phyloP scores from a whole-genome alignment of 2,329 filamentous ascomycete genomes.

The Claviceps paspali region DNA sequence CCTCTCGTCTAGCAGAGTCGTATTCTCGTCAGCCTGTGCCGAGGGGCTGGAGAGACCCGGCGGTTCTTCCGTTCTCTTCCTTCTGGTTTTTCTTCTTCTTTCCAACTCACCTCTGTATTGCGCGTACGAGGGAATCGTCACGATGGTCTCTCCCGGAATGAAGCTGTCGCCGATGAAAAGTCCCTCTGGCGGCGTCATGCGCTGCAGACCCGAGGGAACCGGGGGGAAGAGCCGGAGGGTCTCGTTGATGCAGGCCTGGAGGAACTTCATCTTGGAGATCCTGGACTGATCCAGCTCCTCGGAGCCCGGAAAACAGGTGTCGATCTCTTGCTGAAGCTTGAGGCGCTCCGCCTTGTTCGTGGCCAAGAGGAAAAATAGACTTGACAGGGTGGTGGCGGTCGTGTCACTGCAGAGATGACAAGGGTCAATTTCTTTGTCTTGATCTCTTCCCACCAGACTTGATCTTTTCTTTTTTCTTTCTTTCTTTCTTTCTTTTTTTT shows the following conservation, averaged over 20 bases:
- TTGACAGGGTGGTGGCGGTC: slow-evolving; percentile 18
- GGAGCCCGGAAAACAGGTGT: slow-evolving; percentile 5
- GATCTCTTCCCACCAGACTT: not conserved
- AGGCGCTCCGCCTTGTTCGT: slow-evolving; percentile 4
- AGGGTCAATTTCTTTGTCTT: not conserved
- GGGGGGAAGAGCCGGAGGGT: slow-evolving; percentile 22
- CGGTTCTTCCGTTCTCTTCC: too few relatives aligned
- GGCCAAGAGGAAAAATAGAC: slow-evolving; percentile 20
- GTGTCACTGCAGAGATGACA: slow-evolving; percentile 16
- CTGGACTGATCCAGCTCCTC: slow-evolving; percentile 7
- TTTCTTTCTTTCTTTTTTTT: not conserved
- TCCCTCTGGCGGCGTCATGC: slow-evolving; percentile 23
- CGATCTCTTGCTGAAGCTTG: slow-evolving; percentile 23
- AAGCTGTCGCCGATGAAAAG: slow-evolving; percentile 15
- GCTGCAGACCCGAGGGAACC: slow-evolving; percentile 18
- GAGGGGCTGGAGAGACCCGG: too few relatives aligned
- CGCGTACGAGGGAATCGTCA: slow-evolving; percentile 11
- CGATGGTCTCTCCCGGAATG: slow-evolving; percentile 21
- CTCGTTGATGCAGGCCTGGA: slow-evolving; percentile 26
- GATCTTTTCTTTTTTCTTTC: not conserved
- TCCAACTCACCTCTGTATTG: slow-evolving; percentile 4
- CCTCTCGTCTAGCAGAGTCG: slow-evolving; percentile 6
- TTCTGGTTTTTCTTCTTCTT: too few relatives aligned
- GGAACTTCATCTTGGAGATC: slow-evolving; percentile 13
- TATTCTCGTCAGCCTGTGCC: not conserved